Evolutionary conservation across 352 stramenopile genomes (phyloP).

Genomic region (Pythium dissotocum): DNA sequence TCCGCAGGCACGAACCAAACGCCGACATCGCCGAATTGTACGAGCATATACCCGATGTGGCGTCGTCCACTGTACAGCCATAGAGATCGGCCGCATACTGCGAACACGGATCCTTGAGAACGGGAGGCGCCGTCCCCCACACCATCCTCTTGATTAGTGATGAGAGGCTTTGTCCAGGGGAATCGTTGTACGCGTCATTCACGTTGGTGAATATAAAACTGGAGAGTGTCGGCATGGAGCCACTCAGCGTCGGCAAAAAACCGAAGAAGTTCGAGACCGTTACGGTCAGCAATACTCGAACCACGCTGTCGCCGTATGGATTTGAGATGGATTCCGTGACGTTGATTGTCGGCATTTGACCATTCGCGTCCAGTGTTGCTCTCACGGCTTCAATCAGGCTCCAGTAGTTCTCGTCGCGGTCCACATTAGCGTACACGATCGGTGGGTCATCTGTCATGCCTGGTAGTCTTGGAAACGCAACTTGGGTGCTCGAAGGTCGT

Average conservation of each 20-base stretch:
- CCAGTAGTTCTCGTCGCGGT: background rate
- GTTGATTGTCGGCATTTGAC: background rate
- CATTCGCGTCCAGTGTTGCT: background rate
- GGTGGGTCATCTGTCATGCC: background rate
- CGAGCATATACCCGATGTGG: constrained; percentile 9
- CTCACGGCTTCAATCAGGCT: background rate
- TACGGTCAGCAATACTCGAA: background rate
- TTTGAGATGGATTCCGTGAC: background rate
- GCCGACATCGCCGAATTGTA: constrained; percentile 11
- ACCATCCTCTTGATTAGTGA: background rate
- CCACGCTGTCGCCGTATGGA: background rate
- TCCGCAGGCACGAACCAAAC: constrained; percentile 16
- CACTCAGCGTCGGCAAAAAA: background rate
- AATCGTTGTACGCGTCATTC: background rate
- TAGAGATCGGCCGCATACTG: constrained; percentile 8
- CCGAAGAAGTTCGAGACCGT: background rate
- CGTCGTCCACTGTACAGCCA: background rate
- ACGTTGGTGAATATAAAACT: background rate
- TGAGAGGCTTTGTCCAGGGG: background rate
- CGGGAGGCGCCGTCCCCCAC: background rate
- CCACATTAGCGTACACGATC: background rate
- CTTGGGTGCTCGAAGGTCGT: background rate
- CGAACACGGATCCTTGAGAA: constrained; percentile 5
- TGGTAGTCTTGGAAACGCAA: background rate
- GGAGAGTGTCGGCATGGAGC: background rate